Base-by-base conservation (phyloP, 2,329 filamentous ascomycete species). In the Tolypocladium pustulatum region DNA sequence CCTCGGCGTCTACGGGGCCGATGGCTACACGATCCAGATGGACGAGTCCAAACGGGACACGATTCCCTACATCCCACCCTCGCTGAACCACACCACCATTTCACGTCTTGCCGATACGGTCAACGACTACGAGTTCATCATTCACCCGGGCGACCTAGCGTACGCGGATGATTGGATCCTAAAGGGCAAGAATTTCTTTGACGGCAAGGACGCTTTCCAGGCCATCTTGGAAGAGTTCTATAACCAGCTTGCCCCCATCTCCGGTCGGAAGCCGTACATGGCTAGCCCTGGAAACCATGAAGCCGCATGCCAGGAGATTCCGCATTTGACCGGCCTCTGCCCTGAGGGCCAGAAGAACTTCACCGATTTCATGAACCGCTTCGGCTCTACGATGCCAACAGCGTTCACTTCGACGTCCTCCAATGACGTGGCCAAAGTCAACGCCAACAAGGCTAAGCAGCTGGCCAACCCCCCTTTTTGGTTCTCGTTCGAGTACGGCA, bases 81-180 rank as follows among this genome's bases (percentile, higher is more conserved):
- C 76, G 12, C 71, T 83, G 1, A 81, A 84, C 64, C 81, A 84
- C 69, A 81, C 79, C 2, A 85, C 82, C n/a, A 85, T 85, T 59
- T 74, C 73, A 20, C 75, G 76, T 2, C 75, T 85, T 1, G 79
- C 80, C 2, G 65, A 70, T 17, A 83, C 76, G 0, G 72, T 79
- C 38, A 70, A 83, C 63, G 75, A 81, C 60, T 84, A 83, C 64
- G 82, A 85, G 62, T 70, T 85, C 52, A 69, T 81, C 51, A 66
- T 81, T 36, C 80, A 82, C 62, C 78, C 78, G 0, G 79, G 79
- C 6, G 82, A 85, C 64, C 73, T 85, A 17, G 81, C 70, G 0
- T 86, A 85, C 62, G 81, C 82, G 1, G 82, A 85, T 60, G 78
- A 84, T 67, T 85, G 82, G 82, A 73, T 72, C 51, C 66, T 77